Evolutionary conservation across 2,329 filamentous ascomycete species (phyloP).

Genomic region (Harringtonia lauricola): DNA sequence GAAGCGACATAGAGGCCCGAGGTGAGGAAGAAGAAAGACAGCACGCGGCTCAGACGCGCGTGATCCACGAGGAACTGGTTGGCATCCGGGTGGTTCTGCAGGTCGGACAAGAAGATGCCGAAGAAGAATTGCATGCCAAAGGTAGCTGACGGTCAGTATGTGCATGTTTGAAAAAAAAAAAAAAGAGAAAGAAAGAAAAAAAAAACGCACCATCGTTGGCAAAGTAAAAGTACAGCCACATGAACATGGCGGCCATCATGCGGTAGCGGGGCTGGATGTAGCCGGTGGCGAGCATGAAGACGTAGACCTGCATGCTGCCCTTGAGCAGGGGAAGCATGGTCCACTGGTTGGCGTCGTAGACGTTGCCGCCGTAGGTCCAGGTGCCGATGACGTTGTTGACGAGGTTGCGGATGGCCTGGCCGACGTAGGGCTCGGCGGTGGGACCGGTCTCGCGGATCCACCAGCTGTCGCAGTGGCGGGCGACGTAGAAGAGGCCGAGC

Average conservation of each 20-base stretch:
- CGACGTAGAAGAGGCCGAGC: slow-evolving; percentile 44
- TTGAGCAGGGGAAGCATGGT: slow-evolving; percentile 42
- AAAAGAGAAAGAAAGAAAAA: neutral
- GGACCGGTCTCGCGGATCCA: slow-evolving; percentile 44
- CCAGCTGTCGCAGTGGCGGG: slow-evolving; percentile 44
- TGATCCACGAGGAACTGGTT: slow-evolving; percentile 34
- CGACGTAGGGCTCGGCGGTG: slow-evolving; percentile 24
- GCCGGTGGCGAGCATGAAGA: slow-evolving; percentile 37
- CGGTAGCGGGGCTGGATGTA: slow-evolving; percentile 37
- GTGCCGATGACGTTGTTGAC: slow-evolving; percentile 34
- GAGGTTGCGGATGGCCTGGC: slow-evolving; percentile 30
- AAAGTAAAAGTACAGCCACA: slow-evolving; percentile 40
- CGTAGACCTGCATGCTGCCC: slow-evolving; percentile 43
- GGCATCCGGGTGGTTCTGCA: slow-evolving; percentile 39
- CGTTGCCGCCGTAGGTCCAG: slow-evolving; percentile 38
- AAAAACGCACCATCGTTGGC: slow-evolving; percentile 18
- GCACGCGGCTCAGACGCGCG: slow-evolving; percentile 27
- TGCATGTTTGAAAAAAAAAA: no score
- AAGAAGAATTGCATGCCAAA: slow-evolving; percentile 51
- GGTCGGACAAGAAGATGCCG: slow-evolving; percentile 50
- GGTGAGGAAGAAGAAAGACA: slow-evolving; percentile 38
- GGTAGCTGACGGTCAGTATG: slow-evolving; percentile 20
- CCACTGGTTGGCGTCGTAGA: slow-evolving; percentile 49
- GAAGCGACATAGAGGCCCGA: slow-evolving; percentile 47
- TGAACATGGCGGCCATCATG: slow-evolving; percentile 30